Evolutionary conservation across 495 filamentous ascomycete species (phyloP), one percentile per base, ranked within the genome.

Genomic region (Pseudevernia furfuracea): DNA sequence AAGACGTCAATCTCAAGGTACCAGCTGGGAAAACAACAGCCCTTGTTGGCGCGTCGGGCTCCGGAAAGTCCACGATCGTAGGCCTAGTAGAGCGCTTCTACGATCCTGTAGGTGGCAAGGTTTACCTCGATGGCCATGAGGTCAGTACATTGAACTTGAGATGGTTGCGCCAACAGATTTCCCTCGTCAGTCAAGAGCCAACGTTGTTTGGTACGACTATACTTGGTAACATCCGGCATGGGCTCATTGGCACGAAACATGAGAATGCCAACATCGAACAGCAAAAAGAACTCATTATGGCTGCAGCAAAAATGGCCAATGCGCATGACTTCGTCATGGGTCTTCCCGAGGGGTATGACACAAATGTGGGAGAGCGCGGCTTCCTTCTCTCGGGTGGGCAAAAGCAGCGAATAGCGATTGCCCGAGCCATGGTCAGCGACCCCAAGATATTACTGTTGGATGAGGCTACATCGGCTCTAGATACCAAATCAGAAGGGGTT

Each of bases 381-480:
- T 96, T 96, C 74, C 75, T 96, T 48, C 80, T 98, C 43, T 92
- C 88, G 61, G 94, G 94, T 74, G 94, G 94, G 36, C 94, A 98
- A 76, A 97, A 96, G 74, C 94, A 98, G 73, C 89, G 94, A 65
- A 94, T 97, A 73, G 84, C 85, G 6, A 89, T 89, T 75, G 93
- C 94, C 11, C 85, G 94, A 69, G 93, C 92, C 38, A 85, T 98
- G 62, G 90, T 97, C 36, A 90, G 86, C 55, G 89, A 98, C 71
- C 94, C 94, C n/a, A 95, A 94, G 78, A 91, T 98, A 70, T 80
- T 98, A 1, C 78, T 98, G 4, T 85, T 98, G 21, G 94, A 98
- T 70, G 94, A 98, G 75, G 94, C 94, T 28, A 98, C 94, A 2
- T 90, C 87, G 37, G 92, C 92, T 3, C 80, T 98, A n/a, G 94